Evolutionary conservation across 306 rosid genomes (phyloP).

Genomic region (Sechiopsis laciniata): DNA sequence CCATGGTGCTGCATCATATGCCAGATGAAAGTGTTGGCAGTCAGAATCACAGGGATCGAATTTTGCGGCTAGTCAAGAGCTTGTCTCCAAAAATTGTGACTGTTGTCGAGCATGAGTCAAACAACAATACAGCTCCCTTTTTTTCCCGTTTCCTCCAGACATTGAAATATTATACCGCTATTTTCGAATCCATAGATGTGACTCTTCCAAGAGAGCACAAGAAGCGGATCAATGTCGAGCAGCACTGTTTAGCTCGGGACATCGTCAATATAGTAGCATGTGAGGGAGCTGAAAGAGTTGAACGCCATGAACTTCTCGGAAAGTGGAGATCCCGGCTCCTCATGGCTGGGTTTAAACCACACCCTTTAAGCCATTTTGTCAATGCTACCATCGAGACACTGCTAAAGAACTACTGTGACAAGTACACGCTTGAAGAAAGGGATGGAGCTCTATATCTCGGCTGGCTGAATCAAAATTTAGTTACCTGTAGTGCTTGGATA

Average conservation of each 20-base stretch:
- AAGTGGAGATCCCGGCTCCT: slow-evolving; percentile 68
- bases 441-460: slow-evolving; percentile 71
- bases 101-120: slow-evolving; percentile 74
- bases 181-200: slow-evolving; percentile 70
- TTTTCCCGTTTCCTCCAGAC: slow-evolving; percentile 69
- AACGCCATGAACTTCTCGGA: slow-evolving; percentile 61
- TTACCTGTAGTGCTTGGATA: slow-evolving; percentile 74
- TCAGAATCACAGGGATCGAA: slow-evolving; percentile 55
- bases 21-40: slow-evolving; percentile 62
- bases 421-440: slow-evolving; percentile 67
- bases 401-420: slow-evolving; percentile 56
- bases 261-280: slow-evolving; percentile 86
- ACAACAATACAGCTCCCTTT: slow-evolving; percentile 60
- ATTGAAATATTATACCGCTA: slow-evolving; percentile 45
- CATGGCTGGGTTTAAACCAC: slow-evolving; percentile 73
- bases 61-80: slow-evolving; percentile 56
- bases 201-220: slow-evolving; percentile 56
- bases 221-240: slow-evolving; percentile 78
- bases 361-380: slow-evolving; percentile 56
- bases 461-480: slow-evolving; percentile 59
- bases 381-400: slow-evolving; percentile 58
- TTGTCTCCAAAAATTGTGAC: slow-evolving; percentile 81
- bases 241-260: slow-evolving; percentile 83
- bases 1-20: slow-evolving; percentile 68
- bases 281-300: slow-evolving; percentile 83